These are phyloP conservation scores for Globisporangium megalacanthum DNA, from an alignment of 352 stramenopile genomes.

Conservation along the genomic window DNA sequence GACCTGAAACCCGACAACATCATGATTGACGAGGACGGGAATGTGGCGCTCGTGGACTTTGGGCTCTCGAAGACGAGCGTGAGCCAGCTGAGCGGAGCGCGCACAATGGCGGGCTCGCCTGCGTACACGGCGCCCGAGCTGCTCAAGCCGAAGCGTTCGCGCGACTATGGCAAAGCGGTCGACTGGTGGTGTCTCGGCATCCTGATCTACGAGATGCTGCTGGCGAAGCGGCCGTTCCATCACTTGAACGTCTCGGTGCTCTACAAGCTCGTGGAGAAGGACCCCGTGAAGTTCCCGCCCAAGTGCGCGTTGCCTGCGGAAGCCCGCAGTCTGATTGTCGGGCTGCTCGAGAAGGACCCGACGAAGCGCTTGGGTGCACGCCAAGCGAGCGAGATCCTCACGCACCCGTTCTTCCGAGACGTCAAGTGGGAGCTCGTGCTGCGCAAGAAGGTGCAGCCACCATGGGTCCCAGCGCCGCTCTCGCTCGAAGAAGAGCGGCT, in stretches of 20 bases:
- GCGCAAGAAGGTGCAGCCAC: slow-evolving; percentile 71
- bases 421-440: slow-evolving; percentile 78
- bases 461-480: slow-evolving; percentile 65
- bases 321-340: slow-evolving; percentile 66
- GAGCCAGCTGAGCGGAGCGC: slow-evolving; percentile 72
- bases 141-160: slow-evolving; percentile 77
- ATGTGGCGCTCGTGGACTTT: slow-evolving; percentile 94
- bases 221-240: slow-evolving; percentile 89
- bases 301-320: slow-evolving; percentile 66
- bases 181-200: slow-evolving; percentile 89
- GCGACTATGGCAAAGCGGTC: slow-evolving; percentile 83
- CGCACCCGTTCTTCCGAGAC: slow-evolving; percentile 79
- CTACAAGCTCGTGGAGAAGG: slow-evolving; percentile 89
- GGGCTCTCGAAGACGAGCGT: slow-evolving; percentile 92
- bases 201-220: slow-evolving; percentile 90
- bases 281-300: slow-evolving; percentile 80
- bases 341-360: slow-evolving; percentile 79
- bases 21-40: slow-evolving; percentile 91
- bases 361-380: slow-evolving; percentile 75
- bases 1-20: slow-evolving; percentile 97
- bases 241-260: slow-evolving; percentile 87
- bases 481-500: slow-evolving; percentile 68
- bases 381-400: slow-evolving; percentile 80
- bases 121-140: slow-evolving; percentile 80
- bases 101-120: slow-evolving; percentile 80